Evolutionary conservation across 345 rosid species (phyloP), one percentile per base, ranked within the genome.

Genomic region (Aquilaria malaccensis): DNA sequence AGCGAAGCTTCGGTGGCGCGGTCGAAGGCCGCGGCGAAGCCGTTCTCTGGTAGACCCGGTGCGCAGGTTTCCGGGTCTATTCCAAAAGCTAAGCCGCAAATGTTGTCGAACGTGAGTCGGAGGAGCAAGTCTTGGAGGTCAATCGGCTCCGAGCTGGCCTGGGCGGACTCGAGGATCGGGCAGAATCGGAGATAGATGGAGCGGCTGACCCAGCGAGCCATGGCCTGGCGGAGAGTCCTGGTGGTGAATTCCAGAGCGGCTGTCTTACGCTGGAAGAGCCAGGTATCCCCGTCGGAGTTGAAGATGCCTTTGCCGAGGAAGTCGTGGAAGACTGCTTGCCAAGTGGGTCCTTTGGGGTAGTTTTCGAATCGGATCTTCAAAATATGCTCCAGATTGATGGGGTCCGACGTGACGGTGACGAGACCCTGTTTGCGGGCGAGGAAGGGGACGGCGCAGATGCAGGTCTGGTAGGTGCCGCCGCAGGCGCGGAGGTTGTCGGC

Each of bases 231-330:
- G 13, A 93, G 91, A 10, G 97, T 93, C 76, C 94, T 72, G 15
- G 98, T 93, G 70, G 98, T 93, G 72, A 93, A 93, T 71, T 93
- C 98, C 65, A 93, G 82, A 5, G 98, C 97, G 30, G 98, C 97
- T 2, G 98, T 93, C 69, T 80, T 93, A n/a, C 98, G 76, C 67
- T 93, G 98, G 66, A 87, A 89, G 51, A 83, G 83, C 98, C 97
- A 93, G 76, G 96, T 89, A 77, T 87, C 92, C 0, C 97, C 96
- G 6, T 93, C 98, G 1, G 97, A 85, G 56, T 93, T 93, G 69
- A 93, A 93, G 71, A 93, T 89, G 45, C 98, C 98, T 66, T 89
- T 73, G 10, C 98, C 98, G 2, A 93, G 85, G 12, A 93, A 81
- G 68, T 93, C 98, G 45, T 89, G 98, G 51, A 93, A 89, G 10